Evolutionary conservation across 495 filamentous ascomycete genomes (phyloP).

Genomic region (Penicillium tannophilum): DNA sequence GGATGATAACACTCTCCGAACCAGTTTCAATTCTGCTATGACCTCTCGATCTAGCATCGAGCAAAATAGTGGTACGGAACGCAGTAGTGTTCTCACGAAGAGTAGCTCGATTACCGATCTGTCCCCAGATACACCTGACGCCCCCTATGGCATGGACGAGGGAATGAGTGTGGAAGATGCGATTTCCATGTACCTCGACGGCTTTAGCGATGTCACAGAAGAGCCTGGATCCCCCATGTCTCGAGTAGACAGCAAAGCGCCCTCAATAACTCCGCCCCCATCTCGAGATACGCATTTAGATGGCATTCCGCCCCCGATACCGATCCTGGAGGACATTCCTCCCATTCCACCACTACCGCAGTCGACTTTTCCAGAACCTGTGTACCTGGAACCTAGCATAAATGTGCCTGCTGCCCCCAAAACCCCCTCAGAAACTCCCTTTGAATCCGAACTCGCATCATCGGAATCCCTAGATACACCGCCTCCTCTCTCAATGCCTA

Average conservation of each 20-base stretch:
- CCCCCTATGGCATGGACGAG: slow-evolving; percentile 61
- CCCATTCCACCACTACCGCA: slow-evolving; percentile 31
- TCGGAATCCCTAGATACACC: not conserved
- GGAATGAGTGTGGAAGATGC: slow-evolving; percentile 88
- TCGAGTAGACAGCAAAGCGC: slow-evolving; percentile 32
- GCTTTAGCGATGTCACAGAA: slow-evolving; percentile 65
- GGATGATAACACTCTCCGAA: slow-evolving; percentile 61
- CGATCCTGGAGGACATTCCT: slow-evolving; percentile 27
- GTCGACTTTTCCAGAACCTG: slow-evolving; percentile 6
- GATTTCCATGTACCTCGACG: slow-evolving; percentile 89
- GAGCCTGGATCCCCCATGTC: slow-evolving; percentile 41
- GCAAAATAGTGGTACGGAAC: slow-evolving; percentile 70
- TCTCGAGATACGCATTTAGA: slow-evolving; percentile 33
- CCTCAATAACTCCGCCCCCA: slow-evolving; percentile 34
- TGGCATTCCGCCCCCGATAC: slow-evolving; percentile 23
- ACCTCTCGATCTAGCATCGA: slow-evolving; percentile 71
- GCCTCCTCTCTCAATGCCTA: not conserved
- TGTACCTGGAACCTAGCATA: slow-evolving; percentile 2
- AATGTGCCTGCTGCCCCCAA: slow-evolving; percentile 11
- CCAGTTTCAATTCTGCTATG: slow-evolving; percentile 70
- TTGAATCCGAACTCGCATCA: not conserved
- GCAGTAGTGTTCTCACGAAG: slow-evolving; percentile 80
- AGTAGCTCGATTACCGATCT: slow-evolving; percentile 70
- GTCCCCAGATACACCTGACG: slow-evolving; percentile 60
- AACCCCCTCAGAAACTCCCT: not conserved